Percentiles rank a stretch among this genome's conserved stretches.
Evolutionary conservation across 305 asterid species (phyloP).

Genomic region (Fraxinus baroniana): DNA sequence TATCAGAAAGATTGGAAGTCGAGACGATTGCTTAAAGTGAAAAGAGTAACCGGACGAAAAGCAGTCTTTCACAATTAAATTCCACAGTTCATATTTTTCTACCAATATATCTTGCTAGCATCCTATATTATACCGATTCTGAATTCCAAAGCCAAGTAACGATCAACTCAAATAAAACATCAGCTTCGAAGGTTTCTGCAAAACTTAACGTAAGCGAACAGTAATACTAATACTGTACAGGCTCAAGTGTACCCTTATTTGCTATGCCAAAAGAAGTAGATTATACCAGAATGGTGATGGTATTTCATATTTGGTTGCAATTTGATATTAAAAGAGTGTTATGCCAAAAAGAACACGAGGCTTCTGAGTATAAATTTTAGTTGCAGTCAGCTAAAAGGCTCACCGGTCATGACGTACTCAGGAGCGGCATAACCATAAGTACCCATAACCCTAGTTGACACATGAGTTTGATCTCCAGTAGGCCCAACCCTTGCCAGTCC

Average conservation of each 20-base stretch:
- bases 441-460: conserved; percentile 94
- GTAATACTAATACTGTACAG: neutral
- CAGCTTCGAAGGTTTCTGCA: neutral
- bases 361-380: conserved; percentile 1
- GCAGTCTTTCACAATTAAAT: neutral
- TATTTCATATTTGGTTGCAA: neutral
- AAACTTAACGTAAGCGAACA: neutral
- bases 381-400: conserved; percentile 27
- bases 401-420: conserved; percentile 95
- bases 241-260: neutral
- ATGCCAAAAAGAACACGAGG: neutral
- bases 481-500: conserved; percentile 97
- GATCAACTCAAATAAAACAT: neutral
- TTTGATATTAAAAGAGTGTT: neutral
- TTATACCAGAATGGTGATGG: neutral
- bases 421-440: conserved; percentile 98
- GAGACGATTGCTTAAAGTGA: neutral
- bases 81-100: neutral
- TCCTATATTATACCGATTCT: neutral
- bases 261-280: neutral
- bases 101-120: neutral
- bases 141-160: neutral
- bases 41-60: neutral
- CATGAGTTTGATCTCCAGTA: conserved; percentile 93
- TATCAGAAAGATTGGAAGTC: neutral